phyloP scores from a whole-genome alignment of 805 yeast genomes.

The Pichia heedii region DNA sequence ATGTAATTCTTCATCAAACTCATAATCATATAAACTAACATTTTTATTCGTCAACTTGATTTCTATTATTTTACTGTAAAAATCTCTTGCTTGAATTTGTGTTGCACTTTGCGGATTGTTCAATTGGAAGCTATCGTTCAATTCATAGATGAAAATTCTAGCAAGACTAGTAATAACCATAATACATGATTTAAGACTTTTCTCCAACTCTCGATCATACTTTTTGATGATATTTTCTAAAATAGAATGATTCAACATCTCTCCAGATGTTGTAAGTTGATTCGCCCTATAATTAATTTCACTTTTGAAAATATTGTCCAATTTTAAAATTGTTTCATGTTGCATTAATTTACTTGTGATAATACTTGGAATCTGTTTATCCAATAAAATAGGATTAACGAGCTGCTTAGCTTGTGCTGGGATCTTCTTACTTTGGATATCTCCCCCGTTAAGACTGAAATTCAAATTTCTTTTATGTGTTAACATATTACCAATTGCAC shows the following conservation, averaged over 20 bases:
- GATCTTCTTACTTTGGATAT: constrained; percentile 3
- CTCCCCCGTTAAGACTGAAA: background rate
- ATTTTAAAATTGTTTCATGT: constrained; percentile 26
- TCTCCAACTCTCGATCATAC: constrained; percentile 22
- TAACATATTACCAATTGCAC: constrained; percentile 26
- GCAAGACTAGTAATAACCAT: constrained; percentile 29
- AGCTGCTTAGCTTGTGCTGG: constrained; percentile 22
- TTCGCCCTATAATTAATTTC: constrained; percentile 25
- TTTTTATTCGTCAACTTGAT: constrained; percentile 40
- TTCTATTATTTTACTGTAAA: constrained; percentile 27
- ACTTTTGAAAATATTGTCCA: constrained; percentile 27
- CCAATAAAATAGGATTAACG: constrained; percentile 26
- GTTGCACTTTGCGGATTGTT: constrained; percentile 26
- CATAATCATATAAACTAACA: constrained; percentile 74
- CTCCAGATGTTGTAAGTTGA: constrained; percentile 21
- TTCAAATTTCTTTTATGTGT: constrained; percentile 21
- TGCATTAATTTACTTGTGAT: constrained; percentile 23
- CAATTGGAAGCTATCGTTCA: constrained; percentile 23
- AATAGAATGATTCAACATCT: constrained; percentile 25
- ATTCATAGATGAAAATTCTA: constrained; percentile 27
- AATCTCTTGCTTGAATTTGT: constrained; percentile 35
- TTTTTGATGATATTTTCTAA: constrained; percentile 24
- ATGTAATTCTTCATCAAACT: constrained; percentile 50
- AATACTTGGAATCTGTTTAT: constrained; percentile 24
- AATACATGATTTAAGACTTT: constrained; percentile 27